phyloP scores from a whole-genome alignment of 768 basidiomycete genomes.

The Boletus insuetus region DNA sequence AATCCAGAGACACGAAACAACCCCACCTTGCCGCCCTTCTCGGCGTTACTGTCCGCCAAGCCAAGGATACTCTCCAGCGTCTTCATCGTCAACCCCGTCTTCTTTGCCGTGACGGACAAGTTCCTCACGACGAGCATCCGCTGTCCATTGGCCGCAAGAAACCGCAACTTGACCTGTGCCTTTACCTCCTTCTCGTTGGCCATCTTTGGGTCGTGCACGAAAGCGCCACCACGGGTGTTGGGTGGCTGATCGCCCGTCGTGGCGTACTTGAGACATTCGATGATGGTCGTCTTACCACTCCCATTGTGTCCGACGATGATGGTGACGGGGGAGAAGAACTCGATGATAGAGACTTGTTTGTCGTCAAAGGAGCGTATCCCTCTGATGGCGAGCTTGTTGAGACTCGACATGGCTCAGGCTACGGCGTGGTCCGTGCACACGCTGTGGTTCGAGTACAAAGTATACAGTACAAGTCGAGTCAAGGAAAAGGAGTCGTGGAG shows the following conservation, averaged over 20 bases:
- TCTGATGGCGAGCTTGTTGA: slow-evolving; percentile 92
- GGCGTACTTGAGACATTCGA: slow-evolving; percentile 98
- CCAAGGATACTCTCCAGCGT: slow-evolving; percentile 91
- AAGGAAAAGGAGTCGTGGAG: background rate
- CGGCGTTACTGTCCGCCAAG: slow-evolving; percentile 60
- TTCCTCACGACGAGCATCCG: slow-evolving; percentile 91
- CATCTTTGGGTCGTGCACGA: slow-evolving; percentile 98
- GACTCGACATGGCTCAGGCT: slow-evolving; percentile 52
- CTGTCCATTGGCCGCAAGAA: slow-evolving; percentile 83
- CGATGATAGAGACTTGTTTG: slow-evolving; percentile 88
- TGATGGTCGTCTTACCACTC: slow-evolving; percentile 97
- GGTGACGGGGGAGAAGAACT: slow-evolving; percentile 96
- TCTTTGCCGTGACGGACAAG: slow-evolving; percentile 90
- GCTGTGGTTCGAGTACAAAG: no score
- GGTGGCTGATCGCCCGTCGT: slow-evolving; percentile 98
- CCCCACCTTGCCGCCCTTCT: slow-evolving; percentile 72
- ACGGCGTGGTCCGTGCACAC: no score
- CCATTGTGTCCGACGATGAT: slow-evolving; percentile 99
- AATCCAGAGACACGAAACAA: no score
- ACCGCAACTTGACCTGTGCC: slow-evolving; percentile 95
- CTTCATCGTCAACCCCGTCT: slow-evolving; percentile 94
- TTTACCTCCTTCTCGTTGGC: slow-evolving; percentile 99
- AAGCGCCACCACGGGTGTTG: slow-evolving; percentile 97
- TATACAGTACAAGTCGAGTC: no score
- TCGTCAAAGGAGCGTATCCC: slow-evolving; percentile 97